A percentile compares a stretch with the other conserved stretches of the same genome.
phyloP scores from a whole-genome alignment of 2,329 filamentous ascomycete species.

The Verticillium dahliae region DNA sequence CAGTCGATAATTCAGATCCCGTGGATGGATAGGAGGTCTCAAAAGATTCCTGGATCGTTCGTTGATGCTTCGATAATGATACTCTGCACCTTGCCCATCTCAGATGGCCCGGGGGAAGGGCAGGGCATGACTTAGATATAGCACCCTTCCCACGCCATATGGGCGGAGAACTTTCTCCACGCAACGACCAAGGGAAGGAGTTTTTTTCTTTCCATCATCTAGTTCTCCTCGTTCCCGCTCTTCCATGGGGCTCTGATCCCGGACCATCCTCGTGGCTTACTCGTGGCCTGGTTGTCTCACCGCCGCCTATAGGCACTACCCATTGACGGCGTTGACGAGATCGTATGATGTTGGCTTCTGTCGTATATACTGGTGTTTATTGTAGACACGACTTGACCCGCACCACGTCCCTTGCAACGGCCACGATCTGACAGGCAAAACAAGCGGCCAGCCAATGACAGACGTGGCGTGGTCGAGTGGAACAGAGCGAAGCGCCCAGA shows the following conservation, averaged over 20 bases:
- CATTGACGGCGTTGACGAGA: not conserved
- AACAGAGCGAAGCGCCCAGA: not conserved
- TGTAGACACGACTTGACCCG: not conserved
- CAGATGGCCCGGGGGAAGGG: not conserved
- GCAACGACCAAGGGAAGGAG: not conserved
- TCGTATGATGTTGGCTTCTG: constrained; percentile 2
- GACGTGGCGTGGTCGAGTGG: not conserved
- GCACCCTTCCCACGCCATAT: not conserved
- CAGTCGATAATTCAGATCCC: not conserved
- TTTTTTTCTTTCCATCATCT: not conserved
- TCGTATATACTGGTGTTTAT: not conserved
- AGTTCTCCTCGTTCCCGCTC: no score
- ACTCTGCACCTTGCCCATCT: not conserved
- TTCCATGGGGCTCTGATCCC: not conserved
- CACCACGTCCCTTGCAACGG: not conserved
- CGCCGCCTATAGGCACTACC: not conserved
- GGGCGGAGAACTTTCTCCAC: not conserved
- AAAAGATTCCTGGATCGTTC: not conserved
- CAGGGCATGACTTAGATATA: not conserved
- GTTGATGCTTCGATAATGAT: not conserved
- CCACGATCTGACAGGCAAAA: not conserved
- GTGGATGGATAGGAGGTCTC: not conserved
- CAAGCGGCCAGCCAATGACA: not conserved
- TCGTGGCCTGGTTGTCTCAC: constrained; percentile 1
- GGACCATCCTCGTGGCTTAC: not conserved